A percentile compares a stretch with the other conserved stretches of the same genome.
Evolutionary conservation across 2,329 filamentous ascomycete species (phyloP).

Genomic region (Fusarium floridanum): DNA sequence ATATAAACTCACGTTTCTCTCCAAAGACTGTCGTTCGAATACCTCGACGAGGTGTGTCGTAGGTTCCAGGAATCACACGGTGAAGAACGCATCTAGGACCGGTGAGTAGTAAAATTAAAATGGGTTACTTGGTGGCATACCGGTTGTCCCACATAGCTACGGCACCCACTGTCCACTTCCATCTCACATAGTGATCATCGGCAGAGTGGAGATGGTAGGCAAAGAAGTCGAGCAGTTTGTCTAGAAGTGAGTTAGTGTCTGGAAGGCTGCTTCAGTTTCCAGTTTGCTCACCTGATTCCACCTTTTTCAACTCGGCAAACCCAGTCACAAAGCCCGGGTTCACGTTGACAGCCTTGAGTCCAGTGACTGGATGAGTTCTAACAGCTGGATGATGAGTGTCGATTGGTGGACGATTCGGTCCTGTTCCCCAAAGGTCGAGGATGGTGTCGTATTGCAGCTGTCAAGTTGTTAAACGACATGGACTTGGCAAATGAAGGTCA

Average conservation of each 20-base stretch:
- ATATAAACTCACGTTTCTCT: constrained; percentile 15
- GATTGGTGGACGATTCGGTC: constrained; percentile 55
- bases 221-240: constrained; percentile 59
- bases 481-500: too few species aligned
- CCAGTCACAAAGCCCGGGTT: constrained; percentile 61
- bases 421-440: constrained; percentile 19
- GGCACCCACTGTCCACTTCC: constrained; percentile 63
- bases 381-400: constrained; percentile 63
- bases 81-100: constrained; percentile 12
- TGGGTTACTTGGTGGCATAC: not conserved
- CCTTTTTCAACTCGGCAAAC: constrained; percentile 63
- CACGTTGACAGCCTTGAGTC: constrained; percentile 60
- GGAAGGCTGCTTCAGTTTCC: too few species aligned
- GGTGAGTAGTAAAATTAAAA: not conserved
- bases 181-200: constrained; percentile 63
- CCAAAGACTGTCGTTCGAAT: constrained; percentile 29
- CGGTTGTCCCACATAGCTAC: constrained; percentile 66
- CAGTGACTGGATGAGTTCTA: constrained; percentile 62
- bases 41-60: constrained; percentile 25
- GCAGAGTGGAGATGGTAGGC: constrained; percentile 61
- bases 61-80: constrained; percentile 30
- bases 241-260: not conserved
- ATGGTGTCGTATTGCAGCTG: constrained; percentile 24
- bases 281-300: constrained; percentile 57
- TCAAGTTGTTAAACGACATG: not conserved